Base-by-base conservation (phyloP, 371 early-diverging fungal species). In the Circinella umbellata region DNA sequence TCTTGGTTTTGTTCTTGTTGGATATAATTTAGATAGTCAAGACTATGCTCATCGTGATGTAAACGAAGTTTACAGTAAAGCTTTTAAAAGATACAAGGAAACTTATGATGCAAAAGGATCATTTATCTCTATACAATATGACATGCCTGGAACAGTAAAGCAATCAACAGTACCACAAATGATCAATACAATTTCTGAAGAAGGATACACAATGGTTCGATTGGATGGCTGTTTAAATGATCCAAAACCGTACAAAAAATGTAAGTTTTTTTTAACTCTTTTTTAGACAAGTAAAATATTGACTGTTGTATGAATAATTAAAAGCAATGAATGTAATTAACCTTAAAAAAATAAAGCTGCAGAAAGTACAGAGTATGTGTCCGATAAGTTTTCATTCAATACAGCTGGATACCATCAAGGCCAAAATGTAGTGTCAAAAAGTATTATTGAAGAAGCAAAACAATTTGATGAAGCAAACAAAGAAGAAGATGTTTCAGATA, bases 191-290 rank as follows among this genome's bases (percentile, higher is more conserved):
- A 84, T 86, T 66, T 69, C 78, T 34, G 74, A 81, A 9, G 76
- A 84, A 64, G 83, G 81, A 17, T 86, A 86, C 63, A 82, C 81
- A 70, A 82, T 86, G 83, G 86, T 86, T 20, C 80, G 86, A 35
- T 53, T 86, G 57, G 86, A 86, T 60, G 86, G 86, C 7, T 86
- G 86, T 64, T 66, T 80, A 17, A 84, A 86, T 47, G 86, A 86
- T 65, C 76, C 77, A 60, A 78, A 77, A n/a, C 86, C 84, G 18
- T 86, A 86, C 67, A 83, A 82, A 73, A 82, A 86, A 69, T 63
- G 80, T 79, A 61, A 60, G 59, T 17, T 9, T 47, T 47, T 47
- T 11, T 47, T 47, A 11, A 47, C 11, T 47, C 9, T 47, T 57
- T 35, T 9, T 20, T 49, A 51, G 57, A 10, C 57, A 20, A 9